phyloP scores from a whole-genome alignment of 116 monocot genomes.

The Papilionanthe hybrid region DNA sequence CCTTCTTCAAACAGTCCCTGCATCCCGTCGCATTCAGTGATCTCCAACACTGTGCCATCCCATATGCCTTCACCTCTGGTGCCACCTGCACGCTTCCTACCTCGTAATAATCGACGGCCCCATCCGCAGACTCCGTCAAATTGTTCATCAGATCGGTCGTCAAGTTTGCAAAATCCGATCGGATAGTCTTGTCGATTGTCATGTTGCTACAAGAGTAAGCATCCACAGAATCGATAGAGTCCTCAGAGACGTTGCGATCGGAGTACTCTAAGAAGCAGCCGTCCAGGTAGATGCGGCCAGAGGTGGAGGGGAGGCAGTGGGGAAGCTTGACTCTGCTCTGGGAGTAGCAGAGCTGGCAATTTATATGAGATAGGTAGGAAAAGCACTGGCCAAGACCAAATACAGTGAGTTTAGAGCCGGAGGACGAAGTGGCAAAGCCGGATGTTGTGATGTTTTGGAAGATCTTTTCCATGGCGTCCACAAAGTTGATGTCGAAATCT shows the following conservation, averaged over 20 bases:
- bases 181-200: not conserved
- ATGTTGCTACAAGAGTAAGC: slow-evolving; percentile 17
- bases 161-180: not conserved
- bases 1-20: slow-evolving; percentile 32
- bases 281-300: slow-evolving; percentile 38
- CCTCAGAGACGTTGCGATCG: slow-evolving; percentile 18
- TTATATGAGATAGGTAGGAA: slow-evolving; percentile 36
- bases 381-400: slow-evolving; percentile 60
- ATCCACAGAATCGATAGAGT: slow-evolving; percentile 24
- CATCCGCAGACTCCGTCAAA: slow-evolving; percentile 18
- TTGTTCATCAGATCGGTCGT: slow-evolving; percentile 20
- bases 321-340: slow-evolving; percentile 41
- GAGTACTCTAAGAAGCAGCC: slow-evolving; percentile 60
- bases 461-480: slow-evolving; percentile 38
- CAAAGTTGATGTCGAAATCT: slow-evolving; percentile 51
- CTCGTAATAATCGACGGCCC: slow-evolving; percentile 10
- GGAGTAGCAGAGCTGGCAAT: slow-evolving; percentile 52
- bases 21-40: slow-evolving; percentile 33
- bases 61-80: slow-evolving; percentile 24
- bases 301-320: slow-evolving; percentile 34
- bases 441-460: slow-evolving; percentile 30
- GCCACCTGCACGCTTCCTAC: slow-evolving; percentile 11
- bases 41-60: slow-evolving; percentile 47
- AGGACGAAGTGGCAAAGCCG: slow-evolving; percentile 21
- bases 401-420: slow-evolving; percentile 12